Conservation (phyloP, 257 asterid species). For the Solanum chiquidenum region DNA sequence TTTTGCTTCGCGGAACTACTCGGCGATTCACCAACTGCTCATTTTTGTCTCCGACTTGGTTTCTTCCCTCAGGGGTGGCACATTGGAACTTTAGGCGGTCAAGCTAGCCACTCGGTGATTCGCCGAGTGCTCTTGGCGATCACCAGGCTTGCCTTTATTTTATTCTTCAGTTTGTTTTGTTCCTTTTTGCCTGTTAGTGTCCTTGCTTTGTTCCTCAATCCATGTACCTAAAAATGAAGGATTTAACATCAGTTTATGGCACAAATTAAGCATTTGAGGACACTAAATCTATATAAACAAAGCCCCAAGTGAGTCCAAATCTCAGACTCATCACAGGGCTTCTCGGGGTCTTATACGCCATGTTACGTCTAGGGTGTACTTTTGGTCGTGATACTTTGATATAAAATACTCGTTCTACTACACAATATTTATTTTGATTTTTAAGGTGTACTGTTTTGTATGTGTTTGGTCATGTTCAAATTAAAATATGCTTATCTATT, state of each 20-base stretch:
- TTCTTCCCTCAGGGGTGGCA: not conserved
- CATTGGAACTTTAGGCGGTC: no score
- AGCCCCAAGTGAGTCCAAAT: not conserved
- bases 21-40: rapidly evolving
- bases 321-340: not conserved
- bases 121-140: not conserved
- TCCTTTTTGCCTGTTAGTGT: not conserved
- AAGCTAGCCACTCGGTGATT: not conserved
- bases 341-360: not conserved
- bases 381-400: not conserved
- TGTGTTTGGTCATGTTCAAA: not conserved
- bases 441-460: not conserved
- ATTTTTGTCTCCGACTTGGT: not conserved
- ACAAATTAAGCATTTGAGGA: not conserved
- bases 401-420: not conserved
- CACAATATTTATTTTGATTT: no score
- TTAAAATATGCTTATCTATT: not conserved
- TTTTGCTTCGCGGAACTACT: not conserved
- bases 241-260: not conserved
- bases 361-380: not conserved
- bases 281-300: not conserved
- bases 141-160: not conserved
- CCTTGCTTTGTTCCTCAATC: not conserved
- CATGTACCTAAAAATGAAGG: no score
- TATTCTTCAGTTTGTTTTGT: not conserved